Evolutionary conservation across 2,329 filamentous ascomycete species (phyloP), one percentile per base, ranked within the genome.

Genomic region (Boeremia exigua): DNA sequence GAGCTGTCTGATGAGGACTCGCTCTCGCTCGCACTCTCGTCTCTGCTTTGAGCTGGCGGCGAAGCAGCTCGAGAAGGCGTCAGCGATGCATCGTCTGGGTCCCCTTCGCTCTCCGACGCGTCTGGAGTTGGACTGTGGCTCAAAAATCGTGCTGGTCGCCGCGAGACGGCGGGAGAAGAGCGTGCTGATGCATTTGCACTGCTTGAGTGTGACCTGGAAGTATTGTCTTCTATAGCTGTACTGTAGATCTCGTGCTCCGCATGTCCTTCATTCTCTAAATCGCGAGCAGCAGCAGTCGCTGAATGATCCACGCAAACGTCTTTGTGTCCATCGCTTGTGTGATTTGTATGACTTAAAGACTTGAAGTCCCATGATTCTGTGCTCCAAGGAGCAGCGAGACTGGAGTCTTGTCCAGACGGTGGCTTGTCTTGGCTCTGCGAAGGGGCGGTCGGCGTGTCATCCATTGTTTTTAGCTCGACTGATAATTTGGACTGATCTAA

Each of bases 121-220:
- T 63, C 54, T 17, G 62, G 66, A 5, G 66, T 64, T 19, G 67
- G 67, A 2, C 66, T 65, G 29, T 64, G 65, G 28, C 60, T 70
- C 12, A 70, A 40, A 27, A 55, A 67, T 14, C 62, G 62, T 10
- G 67, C 67, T 50, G 67, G 65, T 37, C 40, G 51, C 25, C 62
- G 63, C 7, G 52, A 48, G 4, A 59, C 51, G 9, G 60, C 62
- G 27, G 66, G 66, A 11, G 66, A 70, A 12, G 67, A 68, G 23
- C 63, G 52, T 37, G 40, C 56, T 8, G 67, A 70, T 6, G 37
- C 38, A 17, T 38, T 57, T 11, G 54, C 47, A 40, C 63, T 64
- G 14, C 28, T 34, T 9, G 63, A 64, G 23, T 47, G 50, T 15
- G 67, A 62, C 29, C 52, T 51, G 4, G 42, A 25, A 9, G 25